Evolutionary conservation across 2,329 filamentous ascomycete genomes (phyloP).

Genomic region (Pseudomassariella vexata): DNA sequence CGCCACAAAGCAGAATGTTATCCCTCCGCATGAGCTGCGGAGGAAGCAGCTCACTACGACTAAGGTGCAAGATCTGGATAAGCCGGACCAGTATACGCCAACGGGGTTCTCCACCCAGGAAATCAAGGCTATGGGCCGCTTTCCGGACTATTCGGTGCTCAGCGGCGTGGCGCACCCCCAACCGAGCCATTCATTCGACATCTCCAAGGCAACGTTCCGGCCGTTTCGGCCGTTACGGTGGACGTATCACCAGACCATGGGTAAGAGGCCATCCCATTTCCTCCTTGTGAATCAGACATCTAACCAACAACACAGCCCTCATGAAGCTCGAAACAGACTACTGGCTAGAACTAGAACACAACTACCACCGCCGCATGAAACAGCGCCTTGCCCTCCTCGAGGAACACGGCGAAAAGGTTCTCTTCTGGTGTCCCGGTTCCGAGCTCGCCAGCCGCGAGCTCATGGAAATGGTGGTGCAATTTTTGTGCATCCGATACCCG

Average conservation of each 20-base stretch:
- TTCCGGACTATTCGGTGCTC: constrained; percentile 71
- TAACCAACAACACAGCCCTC: constrained; percentile 46
- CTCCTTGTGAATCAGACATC: neutral
- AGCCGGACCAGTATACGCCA: constrained; percentile 5
- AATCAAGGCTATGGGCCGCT: constrained; percentile 64
- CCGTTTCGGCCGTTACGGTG: constrained; percentile 80
- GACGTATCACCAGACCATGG: constrained; percentile 88
- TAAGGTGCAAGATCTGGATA: constrained; percentile 1
- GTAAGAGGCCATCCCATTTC: constrained; percentile 46
- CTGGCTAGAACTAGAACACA: constrained; percentile 83
- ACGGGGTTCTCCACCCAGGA: constrained; percentile 63
- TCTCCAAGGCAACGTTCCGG: constrained; percentile 61
- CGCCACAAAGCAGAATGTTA: neutral
- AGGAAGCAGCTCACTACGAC: constrained; percentile 6
- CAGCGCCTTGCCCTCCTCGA: constrained; percentile 62
- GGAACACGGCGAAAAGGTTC: constrained; percentile 56
- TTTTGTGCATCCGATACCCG: constrained; percentile 72
- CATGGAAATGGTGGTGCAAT: constrained; percentile 82
- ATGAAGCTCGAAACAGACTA: constrained; percentile 75
- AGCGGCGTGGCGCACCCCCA: constrained; percentile 68
- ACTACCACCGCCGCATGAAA: constrained; percentile 60
- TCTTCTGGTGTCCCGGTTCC: constrained; percentile 65
- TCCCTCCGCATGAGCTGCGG: constrained; percentile 1
- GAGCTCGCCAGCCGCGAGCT: constrained; percentile 78
- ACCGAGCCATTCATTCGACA: constrained; percentile 60